Evolutionary conservation across 768 basidiomycete species (phyloP), one percentile per base, ranked within the genome.

Genomic region (Termitomyces sp.): DNA sequence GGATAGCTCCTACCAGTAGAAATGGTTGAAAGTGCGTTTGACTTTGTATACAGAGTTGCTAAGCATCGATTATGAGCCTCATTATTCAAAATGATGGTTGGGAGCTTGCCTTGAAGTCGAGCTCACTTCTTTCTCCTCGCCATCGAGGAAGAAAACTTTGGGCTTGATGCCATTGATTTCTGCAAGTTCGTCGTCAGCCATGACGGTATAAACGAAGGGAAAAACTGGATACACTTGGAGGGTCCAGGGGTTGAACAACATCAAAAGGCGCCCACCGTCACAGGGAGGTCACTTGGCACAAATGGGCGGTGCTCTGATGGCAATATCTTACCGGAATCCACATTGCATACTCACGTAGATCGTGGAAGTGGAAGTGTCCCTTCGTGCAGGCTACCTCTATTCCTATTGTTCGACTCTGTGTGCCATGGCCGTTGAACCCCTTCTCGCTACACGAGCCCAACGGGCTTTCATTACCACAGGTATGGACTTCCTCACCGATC

Each of bases 401-500:
- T 13, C 25, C 33, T 16, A 47, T 16, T 25, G 15, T 15, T 3
- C 32, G 25, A 5, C 2, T 35, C 13, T 7, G 13, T 15, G 29
- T 22, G 6, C 57, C 59, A 92, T 91, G 89, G 81, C 84, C 50
- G 75, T 84, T 43, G 86, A 89, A 73, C 81, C 82, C 22, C 77
- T 93, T 48, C 70, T 93, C 50, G 83, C 83, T 18, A 91, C 90
- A 13, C 76, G 80, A 56, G 82, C 90, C 22, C 91, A 92, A 63
- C 75, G 76, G 58, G 81, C 79, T 36, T 92, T 91, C 69, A 82
- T 91, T 52, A 70, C 68, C 38, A 89, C 86, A 54, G 84, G 89
- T 90, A 68, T 63, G 85, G 70, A 35, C 18, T 33, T 18, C 31
- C 27, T 29, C 43, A n/a, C n/a, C n/a, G n/a, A n/a, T n/a, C n/a